Evolutionary conservation across 441 rosid genomes (phyloP), one percentile per base, ranked within the genome.

Genomic region (Flueggea neowawraea): DNA sequence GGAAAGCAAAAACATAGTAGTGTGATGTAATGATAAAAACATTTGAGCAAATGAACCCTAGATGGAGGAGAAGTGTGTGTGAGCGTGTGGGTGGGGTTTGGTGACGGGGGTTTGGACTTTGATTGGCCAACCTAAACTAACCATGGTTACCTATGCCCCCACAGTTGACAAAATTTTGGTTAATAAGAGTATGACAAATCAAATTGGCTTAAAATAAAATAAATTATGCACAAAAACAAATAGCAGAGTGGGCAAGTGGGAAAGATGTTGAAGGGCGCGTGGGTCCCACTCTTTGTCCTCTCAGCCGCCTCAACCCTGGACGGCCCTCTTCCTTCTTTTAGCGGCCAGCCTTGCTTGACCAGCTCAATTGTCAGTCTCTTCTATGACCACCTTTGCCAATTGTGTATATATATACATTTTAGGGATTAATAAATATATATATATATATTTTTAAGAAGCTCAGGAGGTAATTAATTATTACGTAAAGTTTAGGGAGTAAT

Each of bases 151-250:
- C 4, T 80, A 68, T 41, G n/a, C 11, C 17, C 50, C 6, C 0
- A 44, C 71, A 69, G 79, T 76, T 76, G 77, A 76, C 81, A 66
- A 64, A 58, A 17, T 60, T 57, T 69, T 62, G 62, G 74, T 68
- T 71, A 57, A 48, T 60, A 14, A 41, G 49, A 58, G 14, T 45
- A 58, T 31, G 52, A 45, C 54, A 68, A 48, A 11, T 69, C 54
- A 68, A 48, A 11, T 69, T 51, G 51, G 48, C 51, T 55, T 55
- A 2, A 16, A 61, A 16, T 9, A 14, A 12, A 33, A 36, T 36
- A 10, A 2, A 10, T 43, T 43, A 47, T 11, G 50, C 6, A 14
- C 6, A 44, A 50, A 15, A 56, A 55, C 17, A 9, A 14, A 56
- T 63, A 9, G 58, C 50, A 0, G 32, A 28, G 63, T 41, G 55